These are phyloP conservation scores for Metarhizium brunneum DNA, from an alignment of 2,329 filamentous ascomycete genomes.

Conservation along the genomic window DNA sequence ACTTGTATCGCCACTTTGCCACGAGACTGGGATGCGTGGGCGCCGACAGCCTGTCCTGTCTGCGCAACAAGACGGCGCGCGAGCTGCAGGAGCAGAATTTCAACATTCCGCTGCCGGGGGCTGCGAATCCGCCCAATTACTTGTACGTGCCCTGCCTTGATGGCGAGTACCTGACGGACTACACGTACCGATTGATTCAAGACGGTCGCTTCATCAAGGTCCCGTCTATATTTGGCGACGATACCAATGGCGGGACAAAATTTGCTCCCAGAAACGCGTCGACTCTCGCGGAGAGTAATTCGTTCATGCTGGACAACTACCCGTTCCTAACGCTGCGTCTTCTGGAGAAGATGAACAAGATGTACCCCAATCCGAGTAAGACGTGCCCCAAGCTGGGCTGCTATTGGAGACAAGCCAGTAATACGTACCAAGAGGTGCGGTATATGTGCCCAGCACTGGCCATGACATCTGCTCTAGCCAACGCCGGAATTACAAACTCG, in stretches of 20 bases:
- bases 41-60: slow-evolving; percentile 31
- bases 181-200: slow-evolving; percentile 38
- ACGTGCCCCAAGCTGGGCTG: slow-evolving; percentile 22
- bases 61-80: slow-evolving; percentile 30
- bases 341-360: slow-evolving; percentile 20
- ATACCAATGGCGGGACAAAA: slow-evolving; percentile 28
- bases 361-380: slow-evolving; percentile 26
- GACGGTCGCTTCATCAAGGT: slow-evolving; percentile 43
- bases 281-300: slow-evolving; percentile 22
- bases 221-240: slow-evolving; percentile 38
- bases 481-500: slow-evolving; percentile 27
- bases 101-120: slow-evolving; percentile 24
- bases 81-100: slow-evolving; percentile 34
- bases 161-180: slow-evolving; percentile 38
- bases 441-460: slow-evolving; percentile 26
- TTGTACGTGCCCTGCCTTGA: slow-evolving; percentile 49
- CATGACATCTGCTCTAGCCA: slow-evolving; percentile 18
- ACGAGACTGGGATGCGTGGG: slow-evolving; percentile 31
- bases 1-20: slow-evolving; percentile 42
- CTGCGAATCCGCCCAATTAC: slow-evolving; percentile 30
- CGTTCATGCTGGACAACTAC: slow-evolving; percentile 24
- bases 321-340: slow-evolving; percentile 22
- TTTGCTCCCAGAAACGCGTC: slow-evolving; percentile 22
- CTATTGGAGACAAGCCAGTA: slow-evolving; percentile 27
- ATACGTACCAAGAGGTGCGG: slow-evolving; percentile 25